Percentiles rank a stretch among this genome's conserved stretches.
phyloP scores from a whole-genome alignment of 768 basidiomycete species.

The Plicaturopsis crispa region DNA sequence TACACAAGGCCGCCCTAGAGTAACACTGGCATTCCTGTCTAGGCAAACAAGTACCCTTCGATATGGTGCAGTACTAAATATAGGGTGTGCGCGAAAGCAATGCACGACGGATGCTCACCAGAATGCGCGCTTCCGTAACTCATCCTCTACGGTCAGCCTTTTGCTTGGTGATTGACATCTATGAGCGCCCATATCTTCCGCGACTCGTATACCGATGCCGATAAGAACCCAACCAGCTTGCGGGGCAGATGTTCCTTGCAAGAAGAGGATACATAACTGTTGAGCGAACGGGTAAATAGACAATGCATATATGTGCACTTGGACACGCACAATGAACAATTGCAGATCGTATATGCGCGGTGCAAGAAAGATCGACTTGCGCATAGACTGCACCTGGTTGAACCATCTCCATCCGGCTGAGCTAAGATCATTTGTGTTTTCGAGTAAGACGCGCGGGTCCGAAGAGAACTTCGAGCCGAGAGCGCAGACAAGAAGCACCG shows the following conservation, averaged over 20 bases:
- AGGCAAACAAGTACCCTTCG: slow-evolving; percentile 22
- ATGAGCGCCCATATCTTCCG: slow-evolving; percentile 55
- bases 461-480: slow-evolving; percentile 31
- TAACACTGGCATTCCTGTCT: slow-evolving; percentile 25
- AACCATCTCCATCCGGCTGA: slow-evolving; percentile 29
- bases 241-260: slow-evolving; percentile 50
- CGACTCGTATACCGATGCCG: slow-evolving; percentile 48
- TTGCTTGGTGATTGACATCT: slow-evolving; percentile 24
- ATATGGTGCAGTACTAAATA: too few relatives aligned
- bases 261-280: slow-evolving; percentile 45
- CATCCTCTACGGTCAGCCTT: slow-evolving; percentile 37
- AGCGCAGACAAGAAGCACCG: slow-evolving; percentile 34
- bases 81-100: too few relatives aligned
- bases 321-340: slow-evolving; percentile 18
- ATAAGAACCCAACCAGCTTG: slow-evolving; percentile 62
- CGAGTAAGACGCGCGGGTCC: slow-evolving; percentile 28
- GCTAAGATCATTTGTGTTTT: slow-evolving; percentile 21
- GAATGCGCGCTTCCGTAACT: slow-evolving; percentile 53
- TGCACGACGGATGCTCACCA: too few relatives aligned
- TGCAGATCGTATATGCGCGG: slow-evolving; percentile 33
- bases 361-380: slow-evolving; percentile 21
- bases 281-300: background rate
- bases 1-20: slow-evolving; percentile 58
- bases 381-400: slow-evolving; percentile 23
- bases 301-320: too few relatives aligned